Conservation (phyloP, 371 early-diverging fungal genomes). For the Cladochytrium tenue region DNA sequence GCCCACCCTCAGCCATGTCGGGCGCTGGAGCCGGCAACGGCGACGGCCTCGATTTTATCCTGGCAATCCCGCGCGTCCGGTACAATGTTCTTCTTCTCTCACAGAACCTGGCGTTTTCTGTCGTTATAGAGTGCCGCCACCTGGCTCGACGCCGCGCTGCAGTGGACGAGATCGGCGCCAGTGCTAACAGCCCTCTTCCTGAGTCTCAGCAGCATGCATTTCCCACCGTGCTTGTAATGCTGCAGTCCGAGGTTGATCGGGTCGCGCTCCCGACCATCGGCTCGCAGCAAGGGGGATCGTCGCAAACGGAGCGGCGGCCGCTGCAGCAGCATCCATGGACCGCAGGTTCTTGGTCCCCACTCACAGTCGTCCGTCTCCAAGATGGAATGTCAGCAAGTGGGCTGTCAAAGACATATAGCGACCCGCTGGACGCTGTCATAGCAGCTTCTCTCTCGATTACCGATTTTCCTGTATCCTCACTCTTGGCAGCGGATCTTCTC, state of each 20-base stretch:
- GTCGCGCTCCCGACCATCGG: too few relatives aligned
- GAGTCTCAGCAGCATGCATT: too few relatives aligned
- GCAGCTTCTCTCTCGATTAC: background rate
- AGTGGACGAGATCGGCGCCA: too few relatives aligned
- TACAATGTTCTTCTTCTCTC: background rate
- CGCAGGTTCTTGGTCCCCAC: background rate
- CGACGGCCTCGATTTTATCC: too few relatives aligned
- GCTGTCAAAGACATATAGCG: background rate
- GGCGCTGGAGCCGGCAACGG: too few relatives aligned
- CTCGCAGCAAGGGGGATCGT: too few relatives aligned
- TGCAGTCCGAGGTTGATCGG: too few relatives aligned
- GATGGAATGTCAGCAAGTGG: background rate
- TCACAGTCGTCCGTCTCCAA: background rate
- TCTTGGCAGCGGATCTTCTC: background rate
- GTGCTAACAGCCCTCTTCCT: too few relatives aligned
- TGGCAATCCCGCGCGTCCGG: too few relatives aligned
- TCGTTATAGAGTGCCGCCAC: background rate
- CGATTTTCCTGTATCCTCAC: background rate
- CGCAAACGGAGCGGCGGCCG: background rate
- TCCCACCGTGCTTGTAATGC: too few relatives aligned
- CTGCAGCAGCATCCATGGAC: background rate
- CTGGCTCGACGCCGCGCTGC: background rate
- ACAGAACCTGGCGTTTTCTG: background rate
- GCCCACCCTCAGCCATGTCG: too few relatives aligned
- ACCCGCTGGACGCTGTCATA: background rate